Base-by-base conservation (phyloP, 495 filamentous ascomycete genomes). In the Penicillium turbatum region DNA sequence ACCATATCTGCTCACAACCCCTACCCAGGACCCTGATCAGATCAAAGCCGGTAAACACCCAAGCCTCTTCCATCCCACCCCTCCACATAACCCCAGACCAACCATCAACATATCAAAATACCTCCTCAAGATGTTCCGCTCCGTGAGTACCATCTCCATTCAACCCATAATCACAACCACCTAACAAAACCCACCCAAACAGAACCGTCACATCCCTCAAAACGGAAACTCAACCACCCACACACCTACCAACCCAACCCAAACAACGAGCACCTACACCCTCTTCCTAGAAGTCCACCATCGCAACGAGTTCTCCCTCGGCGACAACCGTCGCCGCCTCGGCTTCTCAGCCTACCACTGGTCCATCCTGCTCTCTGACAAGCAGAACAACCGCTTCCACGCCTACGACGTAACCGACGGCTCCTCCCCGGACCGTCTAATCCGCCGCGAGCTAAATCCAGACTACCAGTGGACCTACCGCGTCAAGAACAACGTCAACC, bases 271-370 rank as follows among this genome's bases (percentile, higher is more conserved):
- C 43, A 48, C 42, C 44, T 42, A 51, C 48, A 47, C 47, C 5
- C 15, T 63, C 12, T 57, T 35, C 26, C 30, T 63, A 19, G 43
- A 54, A 21, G 17, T 63, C 6, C 51, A 63, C 51, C 41, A 55
- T 15, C 61, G 57, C 27, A 43, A 51, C n/a, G 55, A 57, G 24
- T 34, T 53, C 24, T 63, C 61, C n/a, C 53, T 57, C 9, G 50
- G 51, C 34, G 46, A 63, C 10, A 42, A 52, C 38, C 38, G 57
- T 16, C 36, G 16, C 1, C 41, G 42, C 11, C 57, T 63, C 1
- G 24, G 32, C 15, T 44, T 41, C 29, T 24, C 57, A 7, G 61
- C 61, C 8, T 63, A 57, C 57, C 61, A 63, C 43, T 63, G 57
- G 57, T 48, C 26, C 1, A 47, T 63, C 30, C 53, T 63, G 19